Base-by-base conservation (phyloP, 331 rosid species). In the Quercus tomentella region DNA sequence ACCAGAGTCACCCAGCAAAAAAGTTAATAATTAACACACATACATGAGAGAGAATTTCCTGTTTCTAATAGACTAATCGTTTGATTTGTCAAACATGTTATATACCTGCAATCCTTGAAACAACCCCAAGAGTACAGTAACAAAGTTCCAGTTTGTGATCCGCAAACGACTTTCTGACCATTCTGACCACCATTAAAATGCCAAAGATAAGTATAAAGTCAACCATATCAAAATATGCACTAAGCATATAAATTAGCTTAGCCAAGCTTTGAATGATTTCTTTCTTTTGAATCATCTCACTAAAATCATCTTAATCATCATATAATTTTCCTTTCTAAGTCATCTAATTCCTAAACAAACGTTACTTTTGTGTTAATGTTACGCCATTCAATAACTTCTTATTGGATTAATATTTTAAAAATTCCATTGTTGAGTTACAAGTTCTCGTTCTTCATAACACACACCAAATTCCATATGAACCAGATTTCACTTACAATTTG, bases 51-150 rank as follows among this genome's bases (percentile, higher is more conserved):
- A 62, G 7, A 77, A 43, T 55, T 61, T 30, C 20, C 7, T 8
- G 63, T n/a, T 28, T 49, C 62, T 26, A 73, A 70, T 22, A 71
- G 37, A 54, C 21, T 14, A 70, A 6, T 18, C 17, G 5, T 54
- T 49, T 63, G 21, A 74, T 75, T 66, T 45, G 70, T 72, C 23
- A 58, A 55, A 71, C 37, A 80, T 56, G 23, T 69, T 33, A 31
- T 5, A 72, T 82, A 94, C 98, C 98, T 94, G 85, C 97, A 91
- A 82, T 94, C 97, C 87, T 89, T 87, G 91, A 92, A 92, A 89
- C 71, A 88, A 52, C 97, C 98, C 97, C 97, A 94, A 5, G 98
- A 91, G 80, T 94, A 94, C 73, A 94, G 78, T 28, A 94, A 82
- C 11, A 94, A 69, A 73, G 82, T 82, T 81, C 97, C 98, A 81